These are phyloP conservation scores for Clohesyomyces aquaticus DNA, from an alignment of 495 filamentous ascomycete genomes.

Conservation along the genomic window DNA sequence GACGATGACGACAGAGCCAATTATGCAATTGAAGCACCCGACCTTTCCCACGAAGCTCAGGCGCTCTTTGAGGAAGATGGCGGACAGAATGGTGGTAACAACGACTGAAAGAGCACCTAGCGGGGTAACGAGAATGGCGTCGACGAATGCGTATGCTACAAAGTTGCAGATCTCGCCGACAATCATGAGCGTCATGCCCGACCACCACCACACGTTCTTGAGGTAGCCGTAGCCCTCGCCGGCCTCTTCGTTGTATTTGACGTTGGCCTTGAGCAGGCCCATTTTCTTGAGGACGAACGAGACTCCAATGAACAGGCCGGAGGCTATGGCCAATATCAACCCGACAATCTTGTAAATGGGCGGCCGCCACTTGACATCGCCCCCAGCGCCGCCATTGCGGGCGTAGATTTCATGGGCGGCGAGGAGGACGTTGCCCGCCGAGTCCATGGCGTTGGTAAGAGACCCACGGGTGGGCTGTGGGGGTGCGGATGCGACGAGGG, in stretches of 20 bases:
- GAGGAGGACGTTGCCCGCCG: conserved; percentile 48
- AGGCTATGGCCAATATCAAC: conserved; percentile 81
- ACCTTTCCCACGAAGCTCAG: conserved; percentile 95
- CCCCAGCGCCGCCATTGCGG: conserved; percentile 46
- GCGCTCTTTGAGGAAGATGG: conserved; percentile 94
- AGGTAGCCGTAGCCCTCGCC: conserved; percentile 98
- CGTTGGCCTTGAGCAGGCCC: conserved; percentile 86
- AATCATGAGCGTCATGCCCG: conserved; percentile 96
- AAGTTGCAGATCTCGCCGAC: conserved; percentile 97
- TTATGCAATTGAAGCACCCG: conserved; percentile 91
- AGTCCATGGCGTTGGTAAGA: conserved; percentile 54
- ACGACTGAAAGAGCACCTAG: conserved; percentile 95
- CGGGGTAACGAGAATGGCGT: conserved; percentile 94
- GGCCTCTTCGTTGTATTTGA: conserved; percentile 94
- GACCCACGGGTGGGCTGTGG: conserved; percentile 8
- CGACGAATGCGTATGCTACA: conserved; percentile 94
- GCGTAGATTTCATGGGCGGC: conserved; percentile 55
- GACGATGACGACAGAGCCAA: conserved; percentile 90
- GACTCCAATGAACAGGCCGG: conserved; percentile 89
- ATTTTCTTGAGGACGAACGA: conserved; percentile 97
- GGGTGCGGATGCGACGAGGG: conserved; percentile 1
- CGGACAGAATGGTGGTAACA: conserved; percentile 87
- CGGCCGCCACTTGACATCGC: conserved; percentile 48
- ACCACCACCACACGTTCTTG: conserved; percentile 95
- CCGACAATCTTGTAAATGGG: conserved; percentile 83